Conservation (phyloP, 352 stramenopile genomes). For the Globisporangium iwayamae region DNA sequence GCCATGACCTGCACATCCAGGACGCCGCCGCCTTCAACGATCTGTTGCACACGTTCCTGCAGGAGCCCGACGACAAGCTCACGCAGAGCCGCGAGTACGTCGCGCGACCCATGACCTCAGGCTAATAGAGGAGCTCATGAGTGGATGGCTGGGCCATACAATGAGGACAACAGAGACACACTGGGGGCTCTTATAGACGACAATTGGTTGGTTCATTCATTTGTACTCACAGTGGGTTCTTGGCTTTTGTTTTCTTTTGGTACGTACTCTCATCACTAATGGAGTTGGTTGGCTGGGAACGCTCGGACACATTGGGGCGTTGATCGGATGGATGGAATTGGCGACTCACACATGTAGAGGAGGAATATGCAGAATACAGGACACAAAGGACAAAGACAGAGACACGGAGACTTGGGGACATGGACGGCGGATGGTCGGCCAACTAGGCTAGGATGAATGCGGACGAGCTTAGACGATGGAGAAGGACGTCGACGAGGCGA, state of each 20-base stretch:
- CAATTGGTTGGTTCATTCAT: background rate
- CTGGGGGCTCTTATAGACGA: slow-evolving; percentile 7
- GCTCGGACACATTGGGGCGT: background rate
- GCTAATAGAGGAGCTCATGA: background rate
- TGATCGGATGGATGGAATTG: background rate
- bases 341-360: background rate
- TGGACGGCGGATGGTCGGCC: background rate
- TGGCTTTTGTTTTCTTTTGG: background rate
- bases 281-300: background rate
- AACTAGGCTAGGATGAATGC: background rate
- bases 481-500: slow-evolving; percentile 8
- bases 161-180: background rate
- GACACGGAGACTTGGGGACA: background rate
- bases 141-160: too few relatives aligned
- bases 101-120: slow-evolving; percentile 28
- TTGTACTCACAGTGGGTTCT: background rate
- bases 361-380: background rate
- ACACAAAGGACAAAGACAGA: slow-evolving; percentile 4
- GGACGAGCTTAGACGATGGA: slow-evolving; percentile 12
- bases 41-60: slow-evolving; percentile 58
- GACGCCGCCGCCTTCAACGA: slow-evolving; percentile 52
- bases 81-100: slow-evolving; percentile 82
- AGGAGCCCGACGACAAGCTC: slow-evolving; percentile 76
- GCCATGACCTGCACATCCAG: slow-evolving; percentile 56
- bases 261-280: background rate